Evolutionary conservation across 1,284 basidiomycete genomes (phyloP).

Genomic region (Sporisorium iseilematis-ciliati): DNA sequence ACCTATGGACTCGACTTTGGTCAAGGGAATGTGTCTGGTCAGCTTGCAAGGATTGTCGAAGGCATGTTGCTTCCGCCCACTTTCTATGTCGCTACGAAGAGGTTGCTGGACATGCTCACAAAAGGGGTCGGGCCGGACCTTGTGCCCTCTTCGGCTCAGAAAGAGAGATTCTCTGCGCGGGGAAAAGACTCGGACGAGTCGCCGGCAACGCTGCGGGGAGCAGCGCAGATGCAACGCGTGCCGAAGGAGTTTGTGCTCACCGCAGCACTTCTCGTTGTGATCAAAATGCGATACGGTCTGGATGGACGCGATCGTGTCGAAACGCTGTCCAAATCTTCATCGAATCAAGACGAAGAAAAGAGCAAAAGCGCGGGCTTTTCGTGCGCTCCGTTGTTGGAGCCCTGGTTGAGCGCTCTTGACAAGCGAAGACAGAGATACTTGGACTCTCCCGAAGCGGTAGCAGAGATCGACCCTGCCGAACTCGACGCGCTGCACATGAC

Average conservation of each 20-base stretch:
- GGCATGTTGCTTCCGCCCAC: slow-evolving; percentile 81
- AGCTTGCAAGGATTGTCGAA: slow-evolving; percentile 83
- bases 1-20: slow-evolving; percentile 76
- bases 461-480: slow-evolving; percentile 75
- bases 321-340: neutral
- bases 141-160: slow-evolving; percentile 72
- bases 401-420: slow-evolving; percentile 36
- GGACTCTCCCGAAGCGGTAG: slow-evolving; percentile 65
- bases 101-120: slow-evolving; percentile 40
- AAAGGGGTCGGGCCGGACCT: slow-evolving; percentile 70
- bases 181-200: neutral
- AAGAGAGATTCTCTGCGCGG: neutral
- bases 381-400: slow-evolving; percentile 35
- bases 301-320: slow-evolving; percentile 55
- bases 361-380: slow-evolving; percentile 10
- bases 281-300: slow-evolving; percentile 65
- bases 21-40: slow-evolving; percentile 80
- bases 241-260: slow-evolving; percentile 82
- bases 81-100: slow-evolving; percentile 53
- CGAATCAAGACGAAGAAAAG: slow-evolving; percentile 1
- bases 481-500: slow-evolving; percentile 75
- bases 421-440: slow-evolving; percentile 13
- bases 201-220: slow-evolving; percentile 16
- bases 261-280: slow-evolving; percentile 71
- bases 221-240: slow-evolving; percentile 72